Evolutionary conservation across 768 basidiomycete species (phyloP), one percentile per base, ranked within the genome.

Genomic region (Glaciozyma martinii): DNA sequence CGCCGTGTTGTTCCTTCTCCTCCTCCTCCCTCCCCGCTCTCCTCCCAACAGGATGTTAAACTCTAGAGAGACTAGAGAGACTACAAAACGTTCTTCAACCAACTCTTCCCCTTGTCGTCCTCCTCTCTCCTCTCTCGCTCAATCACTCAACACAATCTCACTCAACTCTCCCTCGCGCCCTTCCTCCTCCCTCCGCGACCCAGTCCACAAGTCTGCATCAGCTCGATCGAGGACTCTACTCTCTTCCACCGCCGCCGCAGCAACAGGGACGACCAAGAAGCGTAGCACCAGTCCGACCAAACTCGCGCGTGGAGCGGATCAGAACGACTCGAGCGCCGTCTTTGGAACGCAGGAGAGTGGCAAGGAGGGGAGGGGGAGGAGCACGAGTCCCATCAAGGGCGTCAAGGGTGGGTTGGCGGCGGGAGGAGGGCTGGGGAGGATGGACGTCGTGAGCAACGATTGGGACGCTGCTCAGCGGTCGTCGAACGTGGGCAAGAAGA

Each of bases 341-440:
- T 62, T 56, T 10, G 65, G 59, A 13, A 62, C 44, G 23, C 50
- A 40, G 56, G 68, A 63, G 21, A n/a, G n/a, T n/a, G 43, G 1
- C 12, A 23, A 50, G 29, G 60, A 60, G 29, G 30, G 46, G 57
- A 23, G 29, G 15, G 57, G 43, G 23, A 19, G 61, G 43, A 56
- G 65, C 23, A 29, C 44, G 27, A 69, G 68, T n/a, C 68, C 68
- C n/a, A 25, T 54, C 4, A 70, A 70, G 61, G 32, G 30, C 2
- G 55, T 5, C 29, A 47, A 25, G 44, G 25, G 33, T 3, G 37
- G 37, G 37, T 19, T 42, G 16, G 47, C 50, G 33, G 60, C 60
- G 33, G 60, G 49, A 15, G 60, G 49, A 29, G 52, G 60, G n/a
- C 32, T 56, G 15, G 65, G 60, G 10, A 46, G 59, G 44, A 66